Evolutionary conservation across 2,329 filamentous ascomycete species (phyloP).

Genomic region (Cytospora piceae): DNA sequence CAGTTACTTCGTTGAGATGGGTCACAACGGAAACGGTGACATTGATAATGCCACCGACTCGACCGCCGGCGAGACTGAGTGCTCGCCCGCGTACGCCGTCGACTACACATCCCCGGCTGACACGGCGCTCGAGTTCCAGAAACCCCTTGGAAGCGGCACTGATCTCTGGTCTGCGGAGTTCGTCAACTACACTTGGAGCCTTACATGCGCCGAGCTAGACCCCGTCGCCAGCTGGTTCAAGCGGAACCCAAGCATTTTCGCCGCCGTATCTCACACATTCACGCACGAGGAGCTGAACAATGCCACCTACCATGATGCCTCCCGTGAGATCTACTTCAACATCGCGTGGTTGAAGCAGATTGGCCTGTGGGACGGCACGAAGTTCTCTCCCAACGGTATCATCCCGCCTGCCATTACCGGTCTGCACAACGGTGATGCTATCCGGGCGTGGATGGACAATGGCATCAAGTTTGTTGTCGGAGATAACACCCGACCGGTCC

Average conservation of each 20-base stretch:
- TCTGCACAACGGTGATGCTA: slow-evolving; percentile 65
- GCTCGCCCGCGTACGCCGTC: slow-evolving; percentile 45
- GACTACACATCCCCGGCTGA: slow-evolving; percentile 50
- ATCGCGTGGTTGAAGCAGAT: slow-evolving; percentile 60
- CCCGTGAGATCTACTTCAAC: slow-evolving; percentile 64
- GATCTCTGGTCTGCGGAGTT: slow-evolving; percentile 55
- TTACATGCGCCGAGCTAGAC: slow-evolving; percentile 54
- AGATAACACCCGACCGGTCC: slow-evolving; percentile 61
- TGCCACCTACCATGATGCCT: slow-evolving; percentile 60
- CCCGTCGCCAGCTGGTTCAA: slow-evolving; percentile 58
- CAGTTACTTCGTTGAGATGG: slow-evolving; percentile 56
- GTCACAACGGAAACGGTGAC: slow-evolving; percentile 53
- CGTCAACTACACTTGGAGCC: slow-evolving; percentile 55
- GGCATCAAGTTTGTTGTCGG: slow-evolving; percentile 65
- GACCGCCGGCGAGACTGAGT: slow-evolving; percentile 49
- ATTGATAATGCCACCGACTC: slow-evolving; percentile 58
- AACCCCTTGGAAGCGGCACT: slow-evolving; percentile 54
- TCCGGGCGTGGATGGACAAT: slow-evolving; percentile 61
- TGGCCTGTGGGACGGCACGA: slow-evolving; percentile 49
- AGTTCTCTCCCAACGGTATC: slow-evolving; percentile 58
- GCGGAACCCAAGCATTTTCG: slow-evolving; percentile 58
- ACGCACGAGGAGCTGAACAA: slow-evolving; percentile 63
- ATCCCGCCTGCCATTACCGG: slow-evolving; percentile 68
- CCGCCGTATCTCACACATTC: slow-evolving; percentile 66
- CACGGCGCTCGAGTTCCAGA: slow-evolving; percentile 49